Evolutionary conservation across 352 stramenopile species (phyloP).

Genomic region (Pythium phragmitis): DNA sequence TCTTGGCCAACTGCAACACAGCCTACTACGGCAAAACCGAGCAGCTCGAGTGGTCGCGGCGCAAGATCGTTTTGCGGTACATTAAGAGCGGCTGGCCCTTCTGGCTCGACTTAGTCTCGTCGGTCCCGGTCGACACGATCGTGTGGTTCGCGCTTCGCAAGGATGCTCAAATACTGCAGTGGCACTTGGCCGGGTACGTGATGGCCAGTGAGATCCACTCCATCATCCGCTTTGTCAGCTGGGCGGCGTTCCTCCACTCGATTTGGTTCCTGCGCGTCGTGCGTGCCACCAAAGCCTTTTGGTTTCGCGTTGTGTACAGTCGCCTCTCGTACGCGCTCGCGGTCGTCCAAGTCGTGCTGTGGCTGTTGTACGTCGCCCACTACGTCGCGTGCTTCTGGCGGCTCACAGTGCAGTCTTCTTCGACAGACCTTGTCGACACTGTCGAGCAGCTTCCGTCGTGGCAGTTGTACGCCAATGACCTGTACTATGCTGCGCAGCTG

Average conservation of each 20-base stretch:
- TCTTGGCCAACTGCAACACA: slow-evolving; percentile 25
- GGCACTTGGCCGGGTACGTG: slow-evolving; percentile 1
- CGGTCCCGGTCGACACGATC: slow-evolving; percentile 23
- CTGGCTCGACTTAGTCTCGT: slow-evolving; percentile 25
- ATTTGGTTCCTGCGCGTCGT: slow-evolving; percentile 27
- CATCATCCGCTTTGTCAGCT: slow-evolving; percentile 23
- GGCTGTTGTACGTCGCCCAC: slow-evolving; percentile 34
- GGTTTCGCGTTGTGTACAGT: slow-evolving; percentile 22
- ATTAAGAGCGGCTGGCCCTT: slow-evolving; percentile 19
- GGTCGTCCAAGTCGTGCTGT: slow-evolving; percentile 24
- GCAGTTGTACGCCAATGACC: slow-evolving; percentile 22
- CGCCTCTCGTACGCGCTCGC: slow-evolving; percentile 22
- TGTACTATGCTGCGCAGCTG: slow-evolving; percentile 24
- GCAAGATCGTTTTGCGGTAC: slow-evolving; percentile 20
- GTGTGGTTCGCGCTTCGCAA: slow-evolving; percentile 9
- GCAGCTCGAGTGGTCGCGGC: slow-evolving; percentile 20
- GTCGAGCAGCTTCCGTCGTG: background rate
- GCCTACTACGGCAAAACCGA: slow-evolving; percentile 20
- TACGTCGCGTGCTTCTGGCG: slow-evolving; percentile 35
- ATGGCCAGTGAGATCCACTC: slow-evolving; percentile 16
- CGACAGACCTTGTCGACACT: background rate
- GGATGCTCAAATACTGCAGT: background rate
- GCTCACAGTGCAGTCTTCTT: slow-evolving; percentile 16
- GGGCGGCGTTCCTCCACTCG: slow-evolving; percentile 19
- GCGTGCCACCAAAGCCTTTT: slow-evolving; percentile 23